Base-by-base conservation (phyloP, 192 early-diverging fungal species). In the Umbelopsis ramanniana region DNA sequence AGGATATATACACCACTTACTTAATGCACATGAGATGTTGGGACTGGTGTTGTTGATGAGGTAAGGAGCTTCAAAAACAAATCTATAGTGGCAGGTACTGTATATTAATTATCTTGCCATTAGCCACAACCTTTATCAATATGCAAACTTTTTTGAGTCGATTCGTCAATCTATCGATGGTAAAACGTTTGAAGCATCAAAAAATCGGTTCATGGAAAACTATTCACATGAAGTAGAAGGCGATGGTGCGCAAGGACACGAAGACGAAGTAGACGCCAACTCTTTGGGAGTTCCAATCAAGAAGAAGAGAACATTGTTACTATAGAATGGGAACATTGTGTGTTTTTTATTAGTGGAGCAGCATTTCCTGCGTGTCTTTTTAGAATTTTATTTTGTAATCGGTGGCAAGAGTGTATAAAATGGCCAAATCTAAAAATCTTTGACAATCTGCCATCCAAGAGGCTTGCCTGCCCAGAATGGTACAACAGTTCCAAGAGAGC, bases 401-500 rank as follows among this genome's bases (percentile, higher is more conserved):
- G n/a, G 22, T 52, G 9, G 40, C 46, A 33, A 52, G 29, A 24
- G 19, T 52, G 6, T 70, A 48, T n/a, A 24, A 38, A 26, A 22
- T 38, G 9, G 40, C 40, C 40, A 43, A 43, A 11, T 60, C 67
- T 45, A 66, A 71, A 74, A 79, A 50, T 72, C 71, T 8, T 77
- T 57, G n/a, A 37, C 68, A 73, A 93, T 86, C 68, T 84, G 83
- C 91, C 91, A 93, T 0, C 79, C 79, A 38, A 93, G 71, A 50
- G 83, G 80, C 63, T 85, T 85, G 21, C 91, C 91, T 29, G 95
- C 94, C 84, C 87, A 85, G 70, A 96, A 97, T 15, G 96, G 96
- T 29, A 98, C 95, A 45, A 98, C 86, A 29, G 84, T 73, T 4
- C 88, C 83, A 8, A 77, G 54, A 66, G 81, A 69, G 10, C 81